phyloP scores from a whole-genome alignment of 116 monocot species.

The Posidonia oceanica region DNA sequence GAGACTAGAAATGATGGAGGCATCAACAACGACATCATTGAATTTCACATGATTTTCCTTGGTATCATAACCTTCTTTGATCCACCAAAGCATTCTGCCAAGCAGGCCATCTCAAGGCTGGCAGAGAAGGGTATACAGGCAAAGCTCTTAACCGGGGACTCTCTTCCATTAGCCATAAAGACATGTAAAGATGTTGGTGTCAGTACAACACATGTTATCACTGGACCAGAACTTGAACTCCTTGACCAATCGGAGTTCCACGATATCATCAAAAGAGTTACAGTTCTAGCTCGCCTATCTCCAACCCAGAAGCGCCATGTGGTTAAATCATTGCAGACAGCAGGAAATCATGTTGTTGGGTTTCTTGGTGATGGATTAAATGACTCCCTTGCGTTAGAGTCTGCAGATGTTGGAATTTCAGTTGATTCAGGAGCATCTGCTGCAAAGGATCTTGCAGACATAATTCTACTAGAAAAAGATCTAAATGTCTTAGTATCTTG shows the following conservation, averaged over 20 bases:
- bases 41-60: no score
- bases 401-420: slow-evolving; percentile 42
- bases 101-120: not conserved
- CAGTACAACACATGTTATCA: no score
- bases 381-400: slow-evolving; percentile 36
- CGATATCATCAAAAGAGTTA: slow-evolving; percentile 10
- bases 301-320: slow-evolving; percentile 30
- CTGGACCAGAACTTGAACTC: no score
- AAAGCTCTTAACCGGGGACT: slow-evolving; percentile 34
- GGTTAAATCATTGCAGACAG: slow-evolving; percentile 27
- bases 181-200: slow-evolving; percentile 34
- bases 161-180: slow-evolving; percentile 20
- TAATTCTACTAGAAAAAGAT: slow-evolving; percentile 40
- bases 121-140: slow-evolving; percentile 23
- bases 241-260: slow-evolving; percentile 7
- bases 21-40: no score
- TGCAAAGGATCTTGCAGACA: slow-evolving; percentile 36
- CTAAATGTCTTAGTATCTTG: slow-evolving; percentile 36
- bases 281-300: slow-evolving; percentile 32
- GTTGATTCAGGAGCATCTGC: slow-evolving; percentile 35
- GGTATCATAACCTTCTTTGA: no score
- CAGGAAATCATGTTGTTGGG: slow-evolving; percentile 31
- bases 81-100: no score
- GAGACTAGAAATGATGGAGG: no score
- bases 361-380: slow-evolving; percentile 43